phyloP scores from a whole-genome alignment of 169 alveolate genomes.

The Eimeria zaria region DNA sequence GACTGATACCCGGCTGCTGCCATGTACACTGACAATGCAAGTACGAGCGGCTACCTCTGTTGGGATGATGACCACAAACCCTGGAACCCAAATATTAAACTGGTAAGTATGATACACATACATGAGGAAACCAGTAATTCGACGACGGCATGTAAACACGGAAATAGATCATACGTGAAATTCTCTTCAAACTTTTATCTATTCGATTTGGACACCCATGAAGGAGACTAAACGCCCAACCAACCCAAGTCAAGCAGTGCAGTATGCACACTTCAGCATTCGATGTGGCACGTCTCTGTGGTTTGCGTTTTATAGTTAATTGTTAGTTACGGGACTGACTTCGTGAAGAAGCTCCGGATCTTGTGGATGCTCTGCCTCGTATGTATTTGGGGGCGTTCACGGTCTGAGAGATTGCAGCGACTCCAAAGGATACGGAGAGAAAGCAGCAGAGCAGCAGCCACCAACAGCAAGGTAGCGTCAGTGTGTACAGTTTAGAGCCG shows the following conservation, averaged over 20 bases:
- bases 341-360: constrained; percentile 24
- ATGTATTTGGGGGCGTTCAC: constrained; percentile 5
- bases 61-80: neutral
- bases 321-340: constrained; percentile 20
- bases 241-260: neutral
- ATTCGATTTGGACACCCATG: neutral
- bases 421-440: constrained; percentile 40
- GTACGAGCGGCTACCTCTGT: neutral
- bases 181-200: neutral
- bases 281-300: neutral
- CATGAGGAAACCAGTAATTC: neutral
- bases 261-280: neutral
- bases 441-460: constrained; percentile 71
- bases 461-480: constrained; percentile 72
- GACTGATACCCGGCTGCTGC: neutral
- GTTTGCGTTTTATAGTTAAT: neutral
- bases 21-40: neutral
- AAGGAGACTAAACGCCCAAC: neutral
- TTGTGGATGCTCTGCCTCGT: constrained; percentile 26
- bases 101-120: neutral
- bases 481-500: constrained; percentile 45
- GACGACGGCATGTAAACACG: neutral
- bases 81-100: neutral
- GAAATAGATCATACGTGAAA: neutral
- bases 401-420: constrained; percentile 42